phyloP scores from a whole-genome alignment of 176 grass and related monocot genomes.

The Leersia perrieri region DNA sequence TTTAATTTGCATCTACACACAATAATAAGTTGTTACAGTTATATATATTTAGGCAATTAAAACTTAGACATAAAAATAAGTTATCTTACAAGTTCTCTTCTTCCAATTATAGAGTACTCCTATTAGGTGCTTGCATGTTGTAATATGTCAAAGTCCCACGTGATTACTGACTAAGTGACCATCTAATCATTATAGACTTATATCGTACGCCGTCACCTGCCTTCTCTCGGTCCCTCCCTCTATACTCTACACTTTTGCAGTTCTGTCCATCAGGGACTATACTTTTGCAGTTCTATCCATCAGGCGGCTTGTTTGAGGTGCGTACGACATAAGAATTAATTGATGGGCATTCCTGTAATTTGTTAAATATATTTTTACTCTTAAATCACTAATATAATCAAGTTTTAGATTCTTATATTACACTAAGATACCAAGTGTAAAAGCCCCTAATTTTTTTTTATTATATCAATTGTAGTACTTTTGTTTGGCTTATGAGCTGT shows the following conservation, averaged over 20 bases:
- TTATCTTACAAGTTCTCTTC: too few relatives aligned
- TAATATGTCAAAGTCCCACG: neutral
- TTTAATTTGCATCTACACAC: neutral
- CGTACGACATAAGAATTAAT: too few relatives aligned
- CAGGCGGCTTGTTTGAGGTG: neutral
- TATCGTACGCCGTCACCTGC: neutral
- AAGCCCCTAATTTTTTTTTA: too few relatives aligned
- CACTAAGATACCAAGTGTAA: too few relatives aligned
- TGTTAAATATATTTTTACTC: neutral
- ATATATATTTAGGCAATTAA: neutral
- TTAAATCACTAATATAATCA: neutral
- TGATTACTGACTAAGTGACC: neutral
- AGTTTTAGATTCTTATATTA: neutral
- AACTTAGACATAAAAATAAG: neutral
- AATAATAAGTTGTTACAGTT: neutral
- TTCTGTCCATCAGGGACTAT: too few relatives aligned
- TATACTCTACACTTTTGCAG: too few relatives aligned
- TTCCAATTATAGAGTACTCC: neutral
- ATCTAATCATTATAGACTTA: neutral
- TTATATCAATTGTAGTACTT: too few relatives aligned
- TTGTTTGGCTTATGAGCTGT: too few relatives aligned
- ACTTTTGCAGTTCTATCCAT: neutral
- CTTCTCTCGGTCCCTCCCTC: neutral
- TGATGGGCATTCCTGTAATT: neutral
- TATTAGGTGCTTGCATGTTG: constrained; percentile 1